phyloP scores from a whole-genome alignment of 352 stramenopile genomes.

The Achlya hypogyna region DNA sequence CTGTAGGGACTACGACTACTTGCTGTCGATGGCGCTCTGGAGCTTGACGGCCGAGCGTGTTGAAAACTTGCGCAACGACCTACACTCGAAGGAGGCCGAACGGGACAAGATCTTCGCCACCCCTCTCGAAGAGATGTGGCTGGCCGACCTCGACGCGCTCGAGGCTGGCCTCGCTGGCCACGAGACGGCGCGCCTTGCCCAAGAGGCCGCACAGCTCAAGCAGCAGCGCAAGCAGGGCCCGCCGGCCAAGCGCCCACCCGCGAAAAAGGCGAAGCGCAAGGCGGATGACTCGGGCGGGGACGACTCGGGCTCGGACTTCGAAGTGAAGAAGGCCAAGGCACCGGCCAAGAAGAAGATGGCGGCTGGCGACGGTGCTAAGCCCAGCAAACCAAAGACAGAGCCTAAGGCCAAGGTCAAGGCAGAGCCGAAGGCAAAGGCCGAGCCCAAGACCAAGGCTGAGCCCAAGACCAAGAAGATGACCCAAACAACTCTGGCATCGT shows the following conservation, averaged over 20 bases:
- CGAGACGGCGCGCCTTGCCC: slow-evolving; percentile 48
- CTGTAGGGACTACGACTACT: slow-evolving; percentile 87
- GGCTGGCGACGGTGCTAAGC: background rate
- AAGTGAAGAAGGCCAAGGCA: slow-evolving; percentile 30
- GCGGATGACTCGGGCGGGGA: background rate
- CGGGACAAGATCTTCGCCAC: slow-evolving; percentile 69
- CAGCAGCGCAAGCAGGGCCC: slow-evolving; percentile 18
- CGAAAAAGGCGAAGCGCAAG: slow-evolving; percentile 7
- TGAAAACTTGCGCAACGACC: slow-evolving; percentile 81
- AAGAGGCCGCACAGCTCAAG: slow-evolving; percentile 53
- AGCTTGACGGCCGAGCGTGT: slow-evolving; percentile 92
- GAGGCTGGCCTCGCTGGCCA: slow-evolving; percentile 61
- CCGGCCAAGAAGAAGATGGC: slow-evolving; percentile 8
- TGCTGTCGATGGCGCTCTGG: slow-evolving; percentile 92
- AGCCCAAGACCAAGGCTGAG: slow-evolving; percentile 39
- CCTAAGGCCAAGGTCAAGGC: slow-evolving; percentile 7
- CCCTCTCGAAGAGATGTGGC: slow-evolving; percentile 88
- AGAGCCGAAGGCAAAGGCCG: slow-evolving; percentile 35
- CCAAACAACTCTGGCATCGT: background rate
- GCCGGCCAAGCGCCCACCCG: slow-evolving; percentile 3
- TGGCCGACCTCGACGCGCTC: slow-evolving; percentile 87
- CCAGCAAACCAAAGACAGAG: slow-evolving; percentile 30
- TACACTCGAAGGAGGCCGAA: slow-evolving; percentile 79
- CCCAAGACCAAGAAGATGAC: slow-evolving; percentile 19
- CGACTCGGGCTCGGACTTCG: slow-evolving; percentile 21